Conservation (phyloP, 192 early-diverging fungal species). For the Lobosporangium transversale region DNA sequence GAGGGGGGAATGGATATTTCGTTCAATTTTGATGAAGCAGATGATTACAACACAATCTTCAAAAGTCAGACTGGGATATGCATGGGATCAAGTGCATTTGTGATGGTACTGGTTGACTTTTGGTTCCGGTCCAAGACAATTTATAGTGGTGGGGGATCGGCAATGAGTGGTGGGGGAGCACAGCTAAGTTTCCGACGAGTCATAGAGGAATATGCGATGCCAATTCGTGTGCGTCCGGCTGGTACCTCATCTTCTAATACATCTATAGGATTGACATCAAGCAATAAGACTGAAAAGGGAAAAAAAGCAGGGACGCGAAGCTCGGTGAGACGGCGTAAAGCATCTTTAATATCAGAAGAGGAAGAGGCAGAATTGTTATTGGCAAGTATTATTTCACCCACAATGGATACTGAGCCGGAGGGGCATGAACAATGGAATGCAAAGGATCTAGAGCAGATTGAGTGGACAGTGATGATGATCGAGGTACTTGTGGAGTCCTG, state of each 20-base stretch:
- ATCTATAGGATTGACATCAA: not conserved
- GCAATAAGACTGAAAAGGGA: not conserved
- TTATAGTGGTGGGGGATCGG: not conserved
- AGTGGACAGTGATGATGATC: conserved; percentile 43
- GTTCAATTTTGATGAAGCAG: not conserved
- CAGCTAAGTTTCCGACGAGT: conserved; percentile 18
- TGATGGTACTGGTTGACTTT: conserved; percentile 27
- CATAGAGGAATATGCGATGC: conserved; percentile 28
- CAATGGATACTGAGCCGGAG: not conserved
- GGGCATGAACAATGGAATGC: conserved; percentile 28
- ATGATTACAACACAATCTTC: conserved; percentile 9
- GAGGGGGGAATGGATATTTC: not conserved
- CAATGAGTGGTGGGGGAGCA: not conserved
- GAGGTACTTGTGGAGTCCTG: conserved; percentile 39
- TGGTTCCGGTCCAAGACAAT: conserved; percentile 40
- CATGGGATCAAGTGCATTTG: conserved; percentile 44
- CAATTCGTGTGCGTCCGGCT: conserved; percentile 9
- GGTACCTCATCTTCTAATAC: not conserved
- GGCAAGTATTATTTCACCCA: not conserved
- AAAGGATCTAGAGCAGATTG: conserved; percentile 29
- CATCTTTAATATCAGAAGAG: not conserved
- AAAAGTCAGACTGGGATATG: conserved; percentile 28
- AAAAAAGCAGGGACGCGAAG: not conserved
- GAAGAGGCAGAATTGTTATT: not conserved
- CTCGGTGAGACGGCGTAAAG: not conserved